Percentiles rank a stretch among this genome's conserved stretches.
These are phyloP conservation scores for Suillus weaverae DNA, from an alignment of 768 basidiomycete genomes.

Conservation along the genomic window DNA sequence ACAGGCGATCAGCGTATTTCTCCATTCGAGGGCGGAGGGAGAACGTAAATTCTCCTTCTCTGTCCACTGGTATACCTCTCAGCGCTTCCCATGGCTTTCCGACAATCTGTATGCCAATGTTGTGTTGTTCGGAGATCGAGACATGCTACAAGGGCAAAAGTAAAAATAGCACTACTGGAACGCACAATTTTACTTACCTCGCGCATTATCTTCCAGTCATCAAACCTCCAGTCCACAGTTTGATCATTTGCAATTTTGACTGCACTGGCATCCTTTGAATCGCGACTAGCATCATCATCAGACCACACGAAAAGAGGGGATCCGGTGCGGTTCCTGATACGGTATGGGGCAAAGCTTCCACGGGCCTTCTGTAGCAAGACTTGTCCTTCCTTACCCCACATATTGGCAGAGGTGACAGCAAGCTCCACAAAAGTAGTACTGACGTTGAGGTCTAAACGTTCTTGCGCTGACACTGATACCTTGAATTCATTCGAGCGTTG, in stretches of 20 bases:
- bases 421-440: conserved; percentile 90
- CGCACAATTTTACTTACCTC: conserved; percentile 55
- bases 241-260: conserved; percentile 72
- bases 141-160: conserved; percentile 36
- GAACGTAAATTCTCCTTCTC: conserved; percentile 90
- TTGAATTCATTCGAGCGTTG: conserved; percentile 50
- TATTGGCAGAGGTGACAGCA: conserved; percentile 66
- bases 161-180: neutral
- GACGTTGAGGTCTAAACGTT: conserved; percentile 87
- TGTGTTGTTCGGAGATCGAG: conserved; percentile 69
- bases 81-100: conserved; percentile 90
- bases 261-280: conserved; percentile 47
- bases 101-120: conserved; percentile 79
- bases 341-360: conserved; percentile 91
- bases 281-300: conserved; percentile 59
- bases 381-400: conserved; percentile 76
- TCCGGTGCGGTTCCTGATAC: conserved; percentile 89
- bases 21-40: conserved; percentile 77
- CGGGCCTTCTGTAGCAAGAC: conserved; percentile 72
- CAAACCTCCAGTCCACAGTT: conserved; percentile 92
- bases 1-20: conserved; percentile 74
- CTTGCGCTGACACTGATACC: conserved; percentile 67
- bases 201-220: conserved; percentile 91
- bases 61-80: conserved; percentile 85
- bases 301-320: conserved; percentile 84